These are phyloP conservation scores for Citrus sp. DNA, from an alignment of 345 rosid species.

Conservation along the genomic window DNA sequence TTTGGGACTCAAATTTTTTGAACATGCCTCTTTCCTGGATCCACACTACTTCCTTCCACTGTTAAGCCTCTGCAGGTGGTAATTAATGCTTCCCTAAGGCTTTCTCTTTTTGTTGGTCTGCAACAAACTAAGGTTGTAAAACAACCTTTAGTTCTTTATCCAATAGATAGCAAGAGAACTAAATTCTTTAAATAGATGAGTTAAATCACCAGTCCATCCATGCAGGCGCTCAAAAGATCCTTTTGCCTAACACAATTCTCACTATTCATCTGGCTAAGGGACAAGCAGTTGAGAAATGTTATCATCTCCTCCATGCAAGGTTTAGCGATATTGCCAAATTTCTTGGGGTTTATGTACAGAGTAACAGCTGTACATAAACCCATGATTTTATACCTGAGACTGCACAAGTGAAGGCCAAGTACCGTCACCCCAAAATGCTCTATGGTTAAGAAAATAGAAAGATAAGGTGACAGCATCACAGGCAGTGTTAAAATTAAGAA, in stretches of 20 bases:
- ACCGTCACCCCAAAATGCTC: background rate
- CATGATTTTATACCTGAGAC: slow-evolving; percentile 30
- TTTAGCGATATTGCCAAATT: slow-evolving; percentile 48
- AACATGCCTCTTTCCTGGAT: background rate
- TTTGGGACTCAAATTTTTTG: no score
- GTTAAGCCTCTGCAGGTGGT: slow-evolving; percentile 80
- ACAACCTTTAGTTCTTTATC: background rate
- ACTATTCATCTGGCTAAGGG: slow-evolving; percentile 45
- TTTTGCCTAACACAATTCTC: slow-evolving; percentile 59
- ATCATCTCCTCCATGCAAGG: slow-evolving; percentile 91
- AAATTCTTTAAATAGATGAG: background rate
- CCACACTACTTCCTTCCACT: slow-evolving; percentile 52
- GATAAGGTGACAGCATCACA: background rate
- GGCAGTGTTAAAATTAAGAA: background rate
- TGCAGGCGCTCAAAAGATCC: slow-evolving; percentile 58
- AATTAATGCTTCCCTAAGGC: slow-evolving; percentile 76
- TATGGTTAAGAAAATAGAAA: background rate
- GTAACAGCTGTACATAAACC: slow-evolving; percentile 62
- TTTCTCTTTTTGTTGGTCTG: slow-evolving; percentile 54
- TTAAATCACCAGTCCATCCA: slow-evolving; percentile 56
- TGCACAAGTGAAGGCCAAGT: background rate
- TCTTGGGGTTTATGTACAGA: slow-evolving; percentile 69
- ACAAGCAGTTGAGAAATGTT: slow-evolving; percentile 67
- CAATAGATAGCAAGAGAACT: background rate
- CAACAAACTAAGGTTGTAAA: slow-evolving; percentile 14